Base-by-base conservation (phyloP, 345 rosid species). In the Brassica cretica region DNA sequence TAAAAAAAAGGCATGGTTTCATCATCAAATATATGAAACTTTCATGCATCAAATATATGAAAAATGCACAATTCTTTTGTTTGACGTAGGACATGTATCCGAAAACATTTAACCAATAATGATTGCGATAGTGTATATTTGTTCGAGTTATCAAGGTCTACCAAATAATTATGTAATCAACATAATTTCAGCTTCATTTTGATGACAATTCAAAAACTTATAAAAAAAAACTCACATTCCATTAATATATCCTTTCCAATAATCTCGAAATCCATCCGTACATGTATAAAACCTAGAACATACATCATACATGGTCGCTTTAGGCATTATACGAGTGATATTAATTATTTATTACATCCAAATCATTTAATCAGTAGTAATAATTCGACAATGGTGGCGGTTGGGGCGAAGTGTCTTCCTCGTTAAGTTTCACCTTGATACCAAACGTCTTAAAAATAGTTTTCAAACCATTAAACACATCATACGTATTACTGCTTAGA, bases 331-430 rank as follows among this genome's bases (percentile, higher is more conserved):
- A 70, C 75, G 64, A 70, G 30, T 32, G 15, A 8, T 1, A 49
- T 51, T n/a, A 21, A 60, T 68, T 10, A 64, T 39, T 30, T 0
- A 59, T 56, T 10, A 72, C 66, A 39, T 37, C 63, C 72, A 66
- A 41, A 8, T 12, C 63, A 21, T 32, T 12, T 49, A 66, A 59
- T 78, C 69, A 78, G 56, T 16, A 64, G 6, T 80, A 80, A 56
- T 75, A 80, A 55, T 80, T 75, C 2, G 79, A 64, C 79, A 80
- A 70, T 0, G 83, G 83, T 64, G 79, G 76, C 4, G 83, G 83
- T 75, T 75, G 67, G 1, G 83, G 83, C 0, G 78, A 64, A 16
- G 79, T 80, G 59, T 80, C 83, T 21, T 80, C 41, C 8, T 75
- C 79, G 49, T 80, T 80, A 14, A 80, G 68, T 68, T 80, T 80